These are phyloP conservation scores for Monosporozyma siamensis DNA, from an alignment of 805 yeast genomes.

Conservation along the genomic window DNA sequence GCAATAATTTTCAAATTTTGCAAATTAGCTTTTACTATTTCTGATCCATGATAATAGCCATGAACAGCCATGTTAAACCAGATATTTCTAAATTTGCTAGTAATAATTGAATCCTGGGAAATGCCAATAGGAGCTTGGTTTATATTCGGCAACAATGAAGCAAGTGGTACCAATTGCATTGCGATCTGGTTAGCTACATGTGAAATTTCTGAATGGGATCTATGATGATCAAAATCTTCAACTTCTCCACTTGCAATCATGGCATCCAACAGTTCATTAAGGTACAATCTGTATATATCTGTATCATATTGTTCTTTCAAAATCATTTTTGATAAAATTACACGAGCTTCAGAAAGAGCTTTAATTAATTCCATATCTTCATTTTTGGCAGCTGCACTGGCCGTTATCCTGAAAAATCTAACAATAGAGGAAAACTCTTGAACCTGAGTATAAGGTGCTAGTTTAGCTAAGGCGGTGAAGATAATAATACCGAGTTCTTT, in stretches of 20 bases:
- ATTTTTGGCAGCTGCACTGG: constrained; percentile 36
- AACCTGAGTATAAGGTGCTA: constrained; percentile 53
- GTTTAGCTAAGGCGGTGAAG: constrained; percentile 50
- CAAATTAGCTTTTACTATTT: constrained; percentile 39
- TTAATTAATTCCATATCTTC: constrained; percentile 30
- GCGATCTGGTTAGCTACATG: constrained; percentile 63
- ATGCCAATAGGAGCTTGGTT: constrained; percentile 35
- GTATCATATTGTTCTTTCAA: constrained; percentile 19
- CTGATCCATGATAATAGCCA: constrained; percentile 64
- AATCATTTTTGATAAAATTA: constrained; percentile 33
- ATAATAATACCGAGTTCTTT: constrained; percentile 46
- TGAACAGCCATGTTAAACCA: constrained; percentile 94
- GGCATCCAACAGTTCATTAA: constrained; percentile 55
- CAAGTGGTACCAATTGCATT: constrained; percentile 60
- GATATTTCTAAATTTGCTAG: constrained; percentile 65
- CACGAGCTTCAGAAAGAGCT: constrained; percentile 44
- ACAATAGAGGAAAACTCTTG: constrained; percentile 60
- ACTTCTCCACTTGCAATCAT: constrained; percentile 76
- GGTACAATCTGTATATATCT: constrained; percentile 45
- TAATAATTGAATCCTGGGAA: constrained; percentile 37
- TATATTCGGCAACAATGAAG: constrained; percentile 57
- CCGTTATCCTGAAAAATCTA: constrained; percentile 45
- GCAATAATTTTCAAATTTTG: constrained; percentile 61
- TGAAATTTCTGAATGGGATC: constrained; percentile 64
- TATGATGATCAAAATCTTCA: constrained; percentile 63